Percentiles rank a stretch among this genome's conserved stretches.
Evolutionary conservation across 2,329 filamentous ascomycete species (phyloP).

Genomic region (Aspergillus sclerotialis): DNA sequence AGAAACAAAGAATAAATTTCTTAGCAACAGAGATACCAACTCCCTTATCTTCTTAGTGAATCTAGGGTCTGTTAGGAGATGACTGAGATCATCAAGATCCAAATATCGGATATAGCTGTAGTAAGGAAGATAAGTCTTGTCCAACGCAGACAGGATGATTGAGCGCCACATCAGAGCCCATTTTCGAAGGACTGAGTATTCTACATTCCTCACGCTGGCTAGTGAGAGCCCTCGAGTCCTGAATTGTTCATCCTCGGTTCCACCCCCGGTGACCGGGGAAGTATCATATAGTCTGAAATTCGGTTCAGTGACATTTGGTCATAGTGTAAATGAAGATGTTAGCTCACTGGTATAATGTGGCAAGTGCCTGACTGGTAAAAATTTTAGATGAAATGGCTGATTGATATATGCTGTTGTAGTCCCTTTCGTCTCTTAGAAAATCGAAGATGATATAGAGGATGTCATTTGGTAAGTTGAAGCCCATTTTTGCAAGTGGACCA

Average conservation of each 20-base stretch:
- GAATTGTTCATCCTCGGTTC: constrained; percentile 38
- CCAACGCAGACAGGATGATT: constrained; percentile 59
- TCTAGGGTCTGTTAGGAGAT: constrained; percentile 53
- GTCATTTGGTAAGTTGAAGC: constrained; percentile 14
- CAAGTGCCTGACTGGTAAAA: constrained; percentile 16
- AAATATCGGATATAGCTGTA: constrained; percentile 60
- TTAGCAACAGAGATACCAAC: constrained; percentile 16
- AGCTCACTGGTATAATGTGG: constrained; percentile 18
- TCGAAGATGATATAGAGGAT: constrained; percentile 21
- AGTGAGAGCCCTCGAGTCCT: constrained; percentile 18
- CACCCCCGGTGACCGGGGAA: constrained; percentile 39
- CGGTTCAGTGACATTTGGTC: constrained; percentile 1
- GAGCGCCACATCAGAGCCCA: constrained; percentile 63
- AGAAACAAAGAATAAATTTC: not conserved
- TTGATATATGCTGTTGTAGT: constrained; percentile 21
- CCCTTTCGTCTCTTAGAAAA: constrained; percentile 15
- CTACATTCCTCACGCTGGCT: constrained; percentile 30
- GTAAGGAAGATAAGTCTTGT: constrained; percentile 59
- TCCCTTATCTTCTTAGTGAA: constrained; percentile 53
- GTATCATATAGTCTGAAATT: constrained; percentile 41
- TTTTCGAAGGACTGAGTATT: constrained; percentile 45
- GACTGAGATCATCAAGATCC: constrained; percentile 54
- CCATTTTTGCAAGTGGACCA: constrained; percentile 8
- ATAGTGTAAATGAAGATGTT: not conserved
- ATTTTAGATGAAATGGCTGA: constrained; percentile 18